phyloP scores from a whole-genome alignment of 345 rosid genomes.

The Combretum micranthum region DNA sequence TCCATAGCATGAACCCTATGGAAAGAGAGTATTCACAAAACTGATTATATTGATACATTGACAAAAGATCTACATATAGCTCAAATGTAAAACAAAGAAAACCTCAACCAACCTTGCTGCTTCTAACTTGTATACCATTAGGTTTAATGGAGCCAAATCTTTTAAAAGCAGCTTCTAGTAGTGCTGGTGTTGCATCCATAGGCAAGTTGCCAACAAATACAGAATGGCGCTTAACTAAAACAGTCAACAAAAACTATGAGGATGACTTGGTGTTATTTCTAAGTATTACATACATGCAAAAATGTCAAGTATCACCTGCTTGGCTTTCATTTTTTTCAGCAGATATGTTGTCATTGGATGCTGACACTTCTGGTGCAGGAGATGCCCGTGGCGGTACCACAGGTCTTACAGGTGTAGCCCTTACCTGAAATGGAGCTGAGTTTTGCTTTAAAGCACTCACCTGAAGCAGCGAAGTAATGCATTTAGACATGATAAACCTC shows the following conservation, averaged over 20 bases:
- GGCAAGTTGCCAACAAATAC: conserved; percentile 65
- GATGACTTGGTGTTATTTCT: neutral
- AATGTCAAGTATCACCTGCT: conserved; percentile 25
- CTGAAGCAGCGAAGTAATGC: conserved; percentile 14
- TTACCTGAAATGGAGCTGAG: conserved; percentile 34
- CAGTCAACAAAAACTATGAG: neutral
- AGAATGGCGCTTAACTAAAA: conserved; percentile 45
- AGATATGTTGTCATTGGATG: conserved; percentile 12
- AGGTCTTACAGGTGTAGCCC: conserved; percentile 29
- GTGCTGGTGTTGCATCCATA: conserved; percentile 39
- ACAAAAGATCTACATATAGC: neutral
- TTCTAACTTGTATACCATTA: conserved; percentile 57
- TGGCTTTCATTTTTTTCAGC: conserved; percentile 25
- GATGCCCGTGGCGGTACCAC: conserved; percentile 11
- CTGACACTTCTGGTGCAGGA: conserved; percentile 17
- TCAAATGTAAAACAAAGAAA: neutral
- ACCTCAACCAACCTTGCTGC: conserved; percentile 39
- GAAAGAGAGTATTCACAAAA: neutral
- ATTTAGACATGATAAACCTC: too few relatives aligned
- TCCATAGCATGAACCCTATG: conserved; percentile 55
- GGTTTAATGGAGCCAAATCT: conserved; percentile 48
- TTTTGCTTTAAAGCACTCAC: conserved; percentile 35
- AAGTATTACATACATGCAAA: neutral
- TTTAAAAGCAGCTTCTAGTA: conserved; percentile 31
- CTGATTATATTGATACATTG: neutral